These are phyloP conservation scores for Aspergillus leporis DNA, from an alignment of 495 filamentous ascomycete genomes.

Conservation along the genomic window DNA sequence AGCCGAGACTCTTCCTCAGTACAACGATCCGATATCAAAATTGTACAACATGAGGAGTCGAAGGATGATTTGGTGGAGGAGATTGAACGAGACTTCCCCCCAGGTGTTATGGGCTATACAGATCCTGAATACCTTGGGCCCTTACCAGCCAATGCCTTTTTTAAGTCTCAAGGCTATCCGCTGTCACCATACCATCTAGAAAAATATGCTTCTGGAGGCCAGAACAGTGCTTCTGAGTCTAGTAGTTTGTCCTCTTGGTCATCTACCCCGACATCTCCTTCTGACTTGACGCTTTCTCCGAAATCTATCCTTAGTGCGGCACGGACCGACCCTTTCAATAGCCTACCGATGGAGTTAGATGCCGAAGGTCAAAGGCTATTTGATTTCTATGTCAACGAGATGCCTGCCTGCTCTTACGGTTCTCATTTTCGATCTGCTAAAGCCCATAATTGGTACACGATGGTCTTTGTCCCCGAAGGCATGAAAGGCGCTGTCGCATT, in stretches of 20 bases:
- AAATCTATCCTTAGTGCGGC: constrained; percentile 37
- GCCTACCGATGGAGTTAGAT: constrained; percentile 33
- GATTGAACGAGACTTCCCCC: constrained; percentile 5
- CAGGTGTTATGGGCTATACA: neutral
- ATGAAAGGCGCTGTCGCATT: constrained; percentile 43
- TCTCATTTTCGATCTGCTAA: constrained; percentile 33
- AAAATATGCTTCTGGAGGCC: neutral
- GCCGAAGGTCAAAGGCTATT: constrained; percentile 34
- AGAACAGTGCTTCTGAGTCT: constrained; percentile 17
- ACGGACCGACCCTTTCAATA: constrained; percentile 40
- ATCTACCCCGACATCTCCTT: constrained; percentile 18
- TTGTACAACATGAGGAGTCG: neutral
- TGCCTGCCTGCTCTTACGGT: constrained; percentile 42
- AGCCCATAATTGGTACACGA: constrained; percentile 42
- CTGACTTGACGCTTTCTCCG: constrained; percentile 29
- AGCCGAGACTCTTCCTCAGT: neutral
- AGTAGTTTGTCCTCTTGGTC: constrained; percentile 19
- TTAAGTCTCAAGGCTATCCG: neutral
- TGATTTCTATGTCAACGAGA: constrained; percentile 43
- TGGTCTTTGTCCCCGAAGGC: constrained; percentile 37
- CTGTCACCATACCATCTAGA: neutral
- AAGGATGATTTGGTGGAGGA: constrained; percentile 11
- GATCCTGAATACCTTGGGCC: neutral
- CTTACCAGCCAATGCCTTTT: neutral
- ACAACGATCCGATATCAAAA: neutral